These are phyloP conservation scores for Morella rubra DNA, from an alignment of 306 rosid species.

Conservation along the genomic window DNA sequence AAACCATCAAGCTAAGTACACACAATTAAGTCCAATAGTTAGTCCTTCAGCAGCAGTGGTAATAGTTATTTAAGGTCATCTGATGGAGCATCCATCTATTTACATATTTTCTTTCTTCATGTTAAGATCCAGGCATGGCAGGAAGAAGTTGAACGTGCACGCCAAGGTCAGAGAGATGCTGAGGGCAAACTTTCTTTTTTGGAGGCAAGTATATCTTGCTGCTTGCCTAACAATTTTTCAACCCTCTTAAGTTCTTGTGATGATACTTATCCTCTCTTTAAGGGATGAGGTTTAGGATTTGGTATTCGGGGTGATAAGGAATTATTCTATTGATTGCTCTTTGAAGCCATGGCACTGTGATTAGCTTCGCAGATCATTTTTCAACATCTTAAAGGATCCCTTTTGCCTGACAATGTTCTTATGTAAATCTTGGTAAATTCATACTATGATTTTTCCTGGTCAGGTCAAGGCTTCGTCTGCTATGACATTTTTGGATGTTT, in stretches of 20 bases:
- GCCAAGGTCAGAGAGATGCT: conserved; percentile 94
- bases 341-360: not conserved
- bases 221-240: conserved; percentile 1
- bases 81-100: conserved; percentile 17
- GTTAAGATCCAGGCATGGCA: conserved; percentile 92
- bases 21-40: not conserved
- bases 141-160: conserved; percentile 96
- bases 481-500: conserved; percentile 25
- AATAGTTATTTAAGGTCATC: conserved; percentile 26
- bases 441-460: not conserved
- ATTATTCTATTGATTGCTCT: not conserved
- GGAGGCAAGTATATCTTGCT: conserved; percentile 53
- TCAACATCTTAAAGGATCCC: not conserved
- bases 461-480: conserved; percentile 25
- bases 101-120: conserved; percentile 10
- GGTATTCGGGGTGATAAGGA: not conserved
- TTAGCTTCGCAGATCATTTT: not conserved
- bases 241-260: not conserved
- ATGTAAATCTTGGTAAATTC: not conserved
- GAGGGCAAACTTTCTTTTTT: conserved; percentile 84
- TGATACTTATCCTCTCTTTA: not conserved
- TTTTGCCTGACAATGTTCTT: conserved; percentile 10
- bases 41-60: conserved; percentile 1
- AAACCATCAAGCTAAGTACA: not conserved
- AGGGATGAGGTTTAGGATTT: not conserved